These are phyloP conservation scores for Teratosphaeriaceae sp. DNA, from an alignment of 2,329 filamentous ascomycete genomes.

Conservation along the genomic window DNA sequence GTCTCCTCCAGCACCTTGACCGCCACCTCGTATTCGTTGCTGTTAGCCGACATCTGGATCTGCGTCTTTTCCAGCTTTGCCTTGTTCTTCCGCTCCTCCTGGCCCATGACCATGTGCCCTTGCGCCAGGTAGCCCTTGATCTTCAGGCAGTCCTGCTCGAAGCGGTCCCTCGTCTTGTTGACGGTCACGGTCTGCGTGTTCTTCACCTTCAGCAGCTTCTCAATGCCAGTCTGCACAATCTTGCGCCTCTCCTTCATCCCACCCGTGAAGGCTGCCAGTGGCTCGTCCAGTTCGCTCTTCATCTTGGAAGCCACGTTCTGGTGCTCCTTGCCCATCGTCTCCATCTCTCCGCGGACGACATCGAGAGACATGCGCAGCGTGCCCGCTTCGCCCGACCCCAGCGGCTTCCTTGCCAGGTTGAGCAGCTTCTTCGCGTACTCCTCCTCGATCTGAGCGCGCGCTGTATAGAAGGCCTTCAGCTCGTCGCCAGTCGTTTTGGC, in stretches of 20 bases:
- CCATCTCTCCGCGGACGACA: conserved; percentile 79
- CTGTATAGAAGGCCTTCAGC: conserved; percentile 82
- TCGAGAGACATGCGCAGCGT: conserved; percentile 80
- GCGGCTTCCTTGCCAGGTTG: conserved; percentile 75
- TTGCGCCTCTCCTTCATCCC: conserved; percentile 95
- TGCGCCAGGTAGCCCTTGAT: conserved; percentile 98
- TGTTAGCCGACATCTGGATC: conserved; percentile 84
- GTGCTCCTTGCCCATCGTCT: conserved; percentile 90
- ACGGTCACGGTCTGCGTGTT: conserved; percentile 83
- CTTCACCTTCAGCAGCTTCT: conserved; percentile 90
- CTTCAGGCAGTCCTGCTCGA: conserved; percentile 95
- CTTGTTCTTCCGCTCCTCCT: conserved; percentile 98
- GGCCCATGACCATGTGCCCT: conserved; percentile 99
- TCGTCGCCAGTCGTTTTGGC: conserved; percentile 95
- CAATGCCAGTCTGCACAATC: conserved; percentile 89
- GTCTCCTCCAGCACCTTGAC: conserved; percentile 94
- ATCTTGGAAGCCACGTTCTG: conserved; percentile 86
- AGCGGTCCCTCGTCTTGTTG: conserved; percentile 92
- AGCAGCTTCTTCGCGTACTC: conserved; percentile 90
- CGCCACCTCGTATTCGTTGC: conserved; percentile 86
- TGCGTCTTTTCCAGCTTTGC: conserved; percentile 98
- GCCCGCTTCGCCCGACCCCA: conserved; percentile 82
- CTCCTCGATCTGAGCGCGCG: conserved; percentile 88
- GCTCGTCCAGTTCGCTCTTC: conserved; percentile 93
- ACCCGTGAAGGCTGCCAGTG: conserved; percentile 81